Conservation (phyloP, 139 green algal species). For the Tetradesmus lagerheimii region DNA sequence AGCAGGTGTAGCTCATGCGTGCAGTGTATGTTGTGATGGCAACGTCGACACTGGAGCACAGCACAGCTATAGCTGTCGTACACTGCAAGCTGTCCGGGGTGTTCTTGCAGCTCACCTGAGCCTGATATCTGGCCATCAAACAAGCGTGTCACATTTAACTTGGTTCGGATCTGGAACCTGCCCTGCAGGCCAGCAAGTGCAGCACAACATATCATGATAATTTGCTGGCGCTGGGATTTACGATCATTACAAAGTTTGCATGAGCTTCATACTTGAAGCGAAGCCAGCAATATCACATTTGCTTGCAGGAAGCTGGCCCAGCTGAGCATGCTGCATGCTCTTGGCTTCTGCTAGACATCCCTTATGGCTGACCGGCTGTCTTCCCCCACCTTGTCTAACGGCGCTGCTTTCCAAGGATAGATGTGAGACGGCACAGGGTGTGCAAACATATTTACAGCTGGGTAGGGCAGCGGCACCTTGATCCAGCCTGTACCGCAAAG, state of each 20-base stretch:
- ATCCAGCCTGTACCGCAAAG: slow-evolving; percentile 18
- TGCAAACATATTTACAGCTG: slow-evolving; percentile 13
- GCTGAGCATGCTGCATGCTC: neutral
- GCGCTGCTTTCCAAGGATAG: slow-evolving; percentile 15
- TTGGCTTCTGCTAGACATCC: neutral
- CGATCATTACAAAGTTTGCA: no score
- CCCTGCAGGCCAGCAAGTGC: slow-evolving; percentile 10
- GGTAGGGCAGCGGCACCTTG: slow-evolving; percentile 40
- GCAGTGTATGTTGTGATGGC: no score
- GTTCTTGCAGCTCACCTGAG: slow-evolving; percentile 1
- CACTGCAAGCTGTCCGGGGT: no score
- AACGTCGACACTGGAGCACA: neutral
- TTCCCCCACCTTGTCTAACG: slow-evolving; percentile 11
- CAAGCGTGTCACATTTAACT: slow-evolving; percentile 20
- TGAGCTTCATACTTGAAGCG: no score
- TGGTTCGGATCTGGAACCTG: neutral
- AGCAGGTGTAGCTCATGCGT: no score
- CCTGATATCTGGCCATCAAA: slow-evolving; percentile 42
- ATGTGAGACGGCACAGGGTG: slow-evolving; percentile 17
- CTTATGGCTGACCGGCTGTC: neutral
- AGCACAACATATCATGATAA: neutral
- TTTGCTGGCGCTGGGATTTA: no score
- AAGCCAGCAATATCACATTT: neutral
- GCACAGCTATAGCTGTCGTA: neutral
- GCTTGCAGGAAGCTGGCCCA: neutral